These are phyloP conservation scores for Salix viminalis DNA, from an alignment of 345 rosid genomes.

Conservation along the genomic window DNA sequence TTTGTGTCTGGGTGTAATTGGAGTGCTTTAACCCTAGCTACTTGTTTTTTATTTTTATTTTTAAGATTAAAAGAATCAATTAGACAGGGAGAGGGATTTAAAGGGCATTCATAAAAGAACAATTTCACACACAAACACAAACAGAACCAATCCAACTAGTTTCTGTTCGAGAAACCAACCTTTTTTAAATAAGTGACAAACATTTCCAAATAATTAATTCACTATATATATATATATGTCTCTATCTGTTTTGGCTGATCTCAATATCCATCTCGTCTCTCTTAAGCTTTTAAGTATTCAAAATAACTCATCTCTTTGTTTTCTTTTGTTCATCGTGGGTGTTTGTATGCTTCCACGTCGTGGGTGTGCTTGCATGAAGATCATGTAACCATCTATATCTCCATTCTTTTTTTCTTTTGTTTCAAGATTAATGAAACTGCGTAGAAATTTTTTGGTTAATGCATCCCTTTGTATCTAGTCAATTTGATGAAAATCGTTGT, in stretches of 20 bases:
- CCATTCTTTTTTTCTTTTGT: background rate
- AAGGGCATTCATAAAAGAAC: background rate
- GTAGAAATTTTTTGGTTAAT: conserved; percentile 25
- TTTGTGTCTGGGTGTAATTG: conserved; percentile 7
- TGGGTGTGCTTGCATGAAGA: background rate
- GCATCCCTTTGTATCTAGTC: background rate
- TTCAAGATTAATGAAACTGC: conserved; percentile 20
- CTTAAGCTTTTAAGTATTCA: background rate
- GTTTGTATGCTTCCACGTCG: conserved; percentile 1
- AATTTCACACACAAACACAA: background rate
- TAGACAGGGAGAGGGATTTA: background rate
- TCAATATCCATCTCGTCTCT: background rate
- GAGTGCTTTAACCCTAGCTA: background rate
- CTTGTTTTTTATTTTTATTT: background rate
- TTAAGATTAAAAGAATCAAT: conserved; percentile 4
- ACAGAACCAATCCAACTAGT: background rate
- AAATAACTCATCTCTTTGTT: conserved; percentile 4
- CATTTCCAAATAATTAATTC: conserved; percentile 23
- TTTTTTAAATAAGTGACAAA: conserved; percentile 27
- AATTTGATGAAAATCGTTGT: background rate
- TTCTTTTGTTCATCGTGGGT: background rate
- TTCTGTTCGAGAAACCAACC: conserved; percentile 9
- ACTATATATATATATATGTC: conserved; percentile 1
- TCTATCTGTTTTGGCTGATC: conserved; percentile 30
- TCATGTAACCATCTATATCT: background rate